Evolutionary conservation across 768 basidiomycete species (phyloP).

Genomic region (Pleurotus pulmonarius): DNA sequence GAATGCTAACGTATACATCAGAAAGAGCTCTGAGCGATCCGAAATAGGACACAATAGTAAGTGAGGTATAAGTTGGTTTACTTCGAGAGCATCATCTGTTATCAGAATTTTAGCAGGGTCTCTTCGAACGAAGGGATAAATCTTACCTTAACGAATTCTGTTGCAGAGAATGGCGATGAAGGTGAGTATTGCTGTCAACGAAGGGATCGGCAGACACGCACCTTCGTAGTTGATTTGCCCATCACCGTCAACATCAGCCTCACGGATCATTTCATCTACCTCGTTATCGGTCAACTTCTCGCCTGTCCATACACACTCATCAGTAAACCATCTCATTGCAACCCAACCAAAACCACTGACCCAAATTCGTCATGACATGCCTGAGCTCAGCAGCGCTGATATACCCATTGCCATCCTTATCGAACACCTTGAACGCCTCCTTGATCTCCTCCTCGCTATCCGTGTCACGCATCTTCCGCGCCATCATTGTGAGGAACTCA

Average conservation of each 20-base stretch:
- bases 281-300: slow-evolving; percentile 28
- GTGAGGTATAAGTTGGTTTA: slow-evolving; percentile 7
- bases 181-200: background rate
- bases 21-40: background rate
- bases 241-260: slow-evolving; percentile 78
- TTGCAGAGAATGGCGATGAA: slow-evolving; percentile 8
- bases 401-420: slow-evolving; percentile 17
- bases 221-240: slow-evolving; percentile 76
- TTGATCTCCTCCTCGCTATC: slow-evolving; percentile 93
- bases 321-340: background rate
- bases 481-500: slow-evolving; percentile 84
- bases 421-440: slow-evolving; percentile 86
- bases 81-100: slow-evolving; percentile 31
- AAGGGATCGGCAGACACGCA: slow-evolving; percentile 22
- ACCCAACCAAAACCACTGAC: slow-evolving; percentile 9
- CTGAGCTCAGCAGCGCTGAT: slow-evolving; percentile 24
- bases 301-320: slow-evolving; percentile 13
- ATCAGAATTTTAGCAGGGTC: background rate
- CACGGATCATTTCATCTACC: slow-evolving; percentile 30
- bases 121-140: background rate
- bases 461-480: slow-evolving; percentile 86
- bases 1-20: background rate
- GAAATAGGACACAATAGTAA: background rate
- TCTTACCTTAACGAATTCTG: slow-evolving; percentile 26
- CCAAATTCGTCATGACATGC: slow-evolving; percentile 24